Evolutionary conservation across 768 basidiomycete genomes (phyloP), one percentile per base, ranked within the genome.

Genomic region (Leccinum uliginosum): DNA sequence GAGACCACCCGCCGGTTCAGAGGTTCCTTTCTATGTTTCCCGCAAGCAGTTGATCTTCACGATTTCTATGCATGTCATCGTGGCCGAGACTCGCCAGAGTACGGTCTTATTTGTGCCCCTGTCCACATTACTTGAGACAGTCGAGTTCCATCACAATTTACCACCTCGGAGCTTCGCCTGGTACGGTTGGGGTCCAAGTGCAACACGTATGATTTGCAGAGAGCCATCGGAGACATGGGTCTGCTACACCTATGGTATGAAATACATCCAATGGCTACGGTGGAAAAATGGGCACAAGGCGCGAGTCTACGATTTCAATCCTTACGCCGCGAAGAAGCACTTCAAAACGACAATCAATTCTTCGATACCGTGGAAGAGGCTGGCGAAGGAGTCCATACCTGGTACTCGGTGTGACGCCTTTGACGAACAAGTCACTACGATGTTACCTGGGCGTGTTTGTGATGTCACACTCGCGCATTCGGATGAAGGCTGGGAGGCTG

Each of bases 201-300:
- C 59, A 35, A 60, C 73, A 3, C 71, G 72, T 43, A 69, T 74
- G 63, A 21, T 73, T 24, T 57, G 34, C 35, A 59, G 67, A 26
- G 59, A 57, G 4, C 65, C 68, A 14, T 69, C 69, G 19, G 68
- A 71, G 6, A 60, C 50, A 14, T 76, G 74, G 75, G 67, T 75
- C 21, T 74, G 74, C 47, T 73, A 69, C 53, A 58, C 71, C 15
- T 71, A 74, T 24, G 74, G 75, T 3, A 68, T 67, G 62, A 74
- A 64, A 32, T 74, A 68, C 24, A 56, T 73, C 17, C 67, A 62
- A 35, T 59, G 61, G 45, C 40, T 68, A 27, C 59, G 59, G 30
- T 70, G 71, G 63, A 62, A 59, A 7, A 21, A 49, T 4, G 60
- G 57, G 24, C 60, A 62, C 0, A 34, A 29, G 5, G 73, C 68